These are phyloP conservation scores for Ophiocordyceps polyrhachis-furcata DNA, from an alignment of 2,329 filamentous ascomycete genomes.

Conservation along the genomic window DNA sequence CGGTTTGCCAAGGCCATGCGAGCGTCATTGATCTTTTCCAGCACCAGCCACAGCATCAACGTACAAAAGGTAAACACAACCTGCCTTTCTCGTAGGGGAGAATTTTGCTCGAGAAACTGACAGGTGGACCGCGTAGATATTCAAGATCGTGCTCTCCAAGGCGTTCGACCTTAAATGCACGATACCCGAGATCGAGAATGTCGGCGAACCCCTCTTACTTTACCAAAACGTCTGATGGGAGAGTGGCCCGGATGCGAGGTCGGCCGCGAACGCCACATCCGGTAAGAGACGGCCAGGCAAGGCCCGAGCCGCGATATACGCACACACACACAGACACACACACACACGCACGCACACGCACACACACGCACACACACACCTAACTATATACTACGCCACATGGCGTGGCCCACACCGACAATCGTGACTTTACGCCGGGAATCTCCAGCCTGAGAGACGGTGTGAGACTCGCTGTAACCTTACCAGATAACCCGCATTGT, in stretches of 20 bases:
- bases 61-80: constrained; percentile 63
- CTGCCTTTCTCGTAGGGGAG: too few species aligned
- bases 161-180: constrained; percentile 98
- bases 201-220: constrained; percentile 83
- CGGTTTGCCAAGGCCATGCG: constrained; percentile 98
- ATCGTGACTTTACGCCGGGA: not conserved
- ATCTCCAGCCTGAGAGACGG: not conserved
- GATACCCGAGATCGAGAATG: constrained; percentile 95
- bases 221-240: constrained; percentile 46
- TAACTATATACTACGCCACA: not conserved
- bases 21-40: constrained; percentile 92
- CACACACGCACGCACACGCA: too few species aligned
- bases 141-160: constrained; percentile 98
- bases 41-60: constrained; percentile 98
- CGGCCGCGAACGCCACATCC: not conserved
- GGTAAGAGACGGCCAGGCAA: not conserved
- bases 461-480: not conserved
- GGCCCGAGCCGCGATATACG: not conserved
- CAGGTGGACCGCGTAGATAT: constrained; percentile 45
- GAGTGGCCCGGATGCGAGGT: not conserved
- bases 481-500: not conserved
- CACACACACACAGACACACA: not conserved
- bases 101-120: not conserved
- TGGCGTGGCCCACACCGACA: not conserved
- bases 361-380: not conserved